Percentiles rank a stretch among this genome's conserved stretches.
Evolutionary conservation across 2,329 filamentous ascomycete species (phyloP).

Genomic region (Hypoxylon sp.): DNA sequence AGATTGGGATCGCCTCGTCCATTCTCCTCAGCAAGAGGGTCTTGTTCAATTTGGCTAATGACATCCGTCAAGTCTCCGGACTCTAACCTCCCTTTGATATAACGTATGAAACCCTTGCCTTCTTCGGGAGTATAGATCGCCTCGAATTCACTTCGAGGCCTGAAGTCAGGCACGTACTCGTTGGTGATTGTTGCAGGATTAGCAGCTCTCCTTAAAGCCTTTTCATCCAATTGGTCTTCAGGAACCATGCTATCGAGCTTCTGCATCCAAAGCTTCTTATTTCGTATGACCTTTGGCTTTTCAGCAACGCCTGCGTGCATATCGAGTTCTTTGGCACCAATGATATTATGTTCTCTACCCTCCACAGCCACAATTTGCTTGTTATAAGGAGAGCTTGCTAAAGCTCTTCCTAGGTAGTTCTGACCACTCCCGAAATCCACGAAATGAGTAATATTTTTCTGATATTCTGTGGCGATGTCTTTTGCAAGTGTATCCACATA

Average conservation of each 20-base stretch:
- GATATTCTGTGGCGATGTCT: constrained; percentile 70
- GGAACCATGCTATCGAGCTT: constrained; percentile 60
- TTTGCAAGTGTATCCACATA: constrained; percentile 76
- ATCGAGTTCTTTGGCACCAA: constrained; percentile 86
- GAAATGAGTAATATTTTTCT: constrained; percentile 80
- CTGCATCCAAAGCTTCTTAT: constrained; percentile 82
- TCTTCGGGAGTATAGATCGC: constrained; percentile 68
- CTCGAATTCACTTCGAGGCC: constrained; percentile 64
- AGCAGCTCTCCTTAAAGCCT: constrained; percentile 54
- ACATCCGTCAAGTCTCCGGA: constrained; percentile 74
- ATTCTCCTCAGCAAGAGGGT: constrained; percentile 43
- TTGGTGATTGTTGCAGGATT: constrained; percentile 52
- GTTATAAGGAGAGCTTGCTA: constrained; percentile 89
- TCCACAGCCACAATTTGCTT: constrained; percentile 92
- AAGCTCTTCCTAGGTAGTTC: constrained; percentile 90
- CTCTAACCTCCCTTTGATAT: constrained; percentile 80
- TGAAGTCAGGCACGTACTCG: constrained; percentile 60
- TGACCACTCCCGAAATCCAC: constrained; percentile 97
- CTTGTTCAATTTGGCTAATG: constrained; percentile 51
- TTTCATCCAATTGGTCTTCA: constrained; percentile 58
- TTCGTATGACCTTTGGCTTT: constrained; percentile 79
- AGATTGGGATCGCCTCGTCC: constrained; percentile 63
- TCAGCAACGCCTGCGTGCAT: constrained; percentile 81
- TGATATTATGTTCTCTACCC: constrained; percentile 86
- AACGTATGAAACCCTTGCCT: constrained; percentile 79